phyloP scores from a whole-genome alignment of 305 asterid genomes.

The Lippia alba region DNA sequence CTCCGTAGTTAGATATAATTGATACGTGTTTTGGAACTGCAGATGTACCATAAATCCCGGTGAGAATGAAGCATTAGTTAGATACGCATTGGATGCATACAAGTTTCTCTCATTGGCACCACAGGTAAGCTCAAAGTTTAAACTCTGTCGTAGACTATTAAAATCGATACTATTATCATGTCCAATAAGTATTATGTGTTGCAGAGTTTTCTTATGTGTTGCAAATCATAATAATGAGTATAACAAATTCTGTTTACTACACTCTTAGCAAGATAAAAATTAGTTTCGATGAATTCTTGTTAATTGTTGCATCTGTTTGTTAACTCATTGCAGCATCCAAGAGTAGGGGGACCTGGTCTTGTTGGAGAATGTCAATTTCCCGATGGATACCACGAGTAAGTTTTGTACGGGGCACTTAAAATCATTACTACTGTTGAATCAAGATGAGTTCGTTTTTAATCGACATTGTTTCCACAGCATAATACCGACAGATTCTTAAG shows the following conservation, averaged over 20 bases:
- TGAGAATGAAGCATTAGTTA: constrained; percentile 92
- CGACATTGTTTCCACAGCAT: neutral
- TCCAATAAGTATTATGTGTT: neutral
- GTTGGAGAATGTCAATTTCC: constrained; percentile 69
- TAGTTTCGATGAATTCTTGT: constrained; percentile 8
- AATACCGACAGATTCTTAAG: neutral
- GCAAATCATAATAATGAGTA: neutral
- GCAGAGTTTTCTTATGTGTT: neutral
- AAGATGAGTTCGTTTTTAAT: constrained; percentile 11
- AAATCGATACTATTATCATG: too few relatives aligned
- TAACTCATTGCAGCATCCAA: constrained; percentile 75
- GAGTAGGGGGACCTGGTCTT: constrained; percentile 92
- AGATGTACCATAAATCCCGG: constrained; percentile 99
- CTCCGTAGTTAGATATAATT: constrained; percentile 28
- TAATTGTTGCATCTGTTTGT: constrained; percentile 29
- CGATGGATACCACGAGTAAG: constrained; percentile 89
- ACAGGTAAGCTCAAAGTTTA: constrained; percentile 65
- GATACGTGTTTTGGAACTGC: constrained; percentile 36
- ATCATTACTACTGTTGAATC: constrained; percentile 10
- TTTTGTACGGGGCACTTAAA: constrained; percentile 17
- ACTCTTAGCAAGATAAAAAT: too few relatives aligned
- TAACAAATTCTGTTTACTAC: too few relatives aligned
- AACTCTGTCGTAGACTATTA: neutral
- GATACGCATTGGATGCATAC: constrained; percentile 89
- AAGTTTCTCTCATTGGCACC: constrained; percentile 81